phyloP scores from a whole-genome alignment of 2,329 filamentous ascomycete species.

The Trematosphaeria pertusa region DNA sequence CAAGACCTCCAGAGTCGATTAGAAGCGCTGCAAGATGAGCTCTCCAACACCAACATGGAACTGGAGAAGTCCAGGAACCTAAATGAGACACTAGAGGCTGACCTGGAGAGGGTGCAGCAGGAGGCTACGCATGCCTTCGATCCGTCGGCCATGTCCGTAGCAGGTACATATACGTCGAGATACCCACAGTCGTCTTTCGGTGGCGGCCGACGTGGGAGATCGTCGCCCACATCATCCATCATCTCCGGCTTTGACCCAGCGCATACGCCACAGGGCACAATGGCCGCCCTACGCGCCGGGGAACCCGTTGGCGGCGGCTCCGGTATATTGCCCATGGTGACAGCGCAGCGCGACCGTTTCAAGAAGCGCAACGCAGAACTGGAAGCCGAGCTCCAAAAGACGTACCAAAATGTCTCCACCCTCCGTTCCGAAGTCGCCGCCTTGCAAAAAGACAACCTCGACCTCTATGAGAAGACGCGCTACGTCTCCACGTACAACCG shows the following conservation, averaged over 20 bases:
- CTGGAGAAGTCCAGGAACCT: constrained; percentile 84
- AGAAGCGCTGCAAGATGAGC: constrained; percentile 80
- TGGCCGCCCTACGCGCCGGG: constrained; percentile 69
- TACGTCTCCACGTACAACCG: constrained; percentile 95
- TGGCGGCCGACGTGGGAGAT: constrained; percentile 66
- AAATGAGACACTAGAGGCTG: constrained; percentile 88
- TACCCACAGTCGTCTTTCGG: constrained; percentile 70
- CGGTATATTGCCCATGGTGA: constrained; percentile 96
- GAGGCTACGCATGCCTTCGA: constrained; percentile 85
- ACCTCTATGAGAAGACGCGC: constrained; percentile 95
- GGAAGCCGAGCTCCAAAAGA: constrained; percentile 86
- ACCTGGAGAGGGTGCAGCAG: constrained; percentile 85
- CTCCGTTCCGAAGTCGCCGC: constrained; percentile 89
- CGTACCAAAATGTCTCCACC: constrained; percentile 80
- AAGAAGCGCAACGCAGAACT: constrained; percentile 94
- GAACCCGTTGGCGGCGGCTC: constrained; percentile 76
- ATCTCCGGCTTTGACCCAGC: constrained; percentile 86
- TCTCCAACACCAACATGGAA: constrained; percentile 83
- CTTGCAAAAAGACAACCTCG: constrained; percentile 94
- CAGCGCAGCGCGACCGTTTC: constrained; percentile 96
- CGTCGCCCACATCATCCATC: constrained; percentile 95
- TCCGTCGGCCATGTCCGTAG: constrained; percentile 84
- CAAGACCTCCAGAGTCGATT: constrained; percentile 86
- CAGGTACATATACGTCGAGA: constrained; percentile 85
- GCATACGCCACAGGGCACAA: constrained; percentile 45